Evolutionary conservation across 2,329 filamentous ascomycete species (phyloP), one percentile per base, ranked within the genome.

Genomic region (Plectosphaerella plurivora): DNA sequence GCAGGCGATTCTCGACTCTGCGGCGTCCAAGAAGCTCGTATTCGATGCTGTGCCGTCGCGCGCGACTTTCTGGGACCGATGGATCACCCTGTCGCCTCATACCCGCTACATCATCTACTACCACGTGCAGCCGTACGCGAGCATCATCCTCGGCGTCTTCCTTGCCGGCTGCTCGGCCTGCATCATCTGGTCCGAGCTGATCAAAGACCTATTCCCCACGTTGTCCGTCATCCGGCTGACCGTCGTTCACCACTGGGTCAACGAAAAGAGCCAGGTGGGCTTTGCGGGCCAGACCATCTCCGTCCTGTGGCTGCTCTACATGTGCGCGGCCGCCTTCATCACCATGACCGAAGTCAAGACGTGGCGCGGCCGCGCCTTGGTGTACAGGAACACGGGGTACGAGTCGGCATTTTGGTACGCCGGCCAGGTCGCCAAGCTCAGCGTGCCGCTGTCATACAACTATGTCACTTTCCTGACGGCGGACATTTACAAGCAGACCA

Each of bases 341-440:
- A 92, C 91, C 8, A 86, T 99, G 63, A 91, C 87, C 14, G 91
- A 96, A 65, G 90, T 96, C 61, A 95, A 94, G 64, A 91, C 97
- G n/a, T 99, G 94, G 94, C 89, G 94, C 52, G 94, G 95, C 47
- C 85, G 94, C 35, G 93, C 94, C 0, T 77, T 99, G 6, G 93
- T 97, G 46, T 84, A 83, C 54, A 86, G 94, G 53, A 94, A 96
- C 65, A 99, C 94, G 0, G 93, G 95, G 53, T 86, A 90, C 55
- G 94, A 97, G 67, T 91, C 87, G 48, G 94, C 94, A 1, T 95
- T 93, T 60, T 99, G 95, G 91, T 99, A 97, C 65, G 88, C 91
- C 1, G 86, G 91, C 53, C 91, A 97, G 67, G 89, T 97, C 11
- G 93, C 94, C 49, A 90, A 92, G 63, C 83, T 99, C 44, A 96